phyloP scores from a whole-genome alignment of 228 moss, liverwort and hornwort species.

The Sphagnum magellanicum region DNA sequence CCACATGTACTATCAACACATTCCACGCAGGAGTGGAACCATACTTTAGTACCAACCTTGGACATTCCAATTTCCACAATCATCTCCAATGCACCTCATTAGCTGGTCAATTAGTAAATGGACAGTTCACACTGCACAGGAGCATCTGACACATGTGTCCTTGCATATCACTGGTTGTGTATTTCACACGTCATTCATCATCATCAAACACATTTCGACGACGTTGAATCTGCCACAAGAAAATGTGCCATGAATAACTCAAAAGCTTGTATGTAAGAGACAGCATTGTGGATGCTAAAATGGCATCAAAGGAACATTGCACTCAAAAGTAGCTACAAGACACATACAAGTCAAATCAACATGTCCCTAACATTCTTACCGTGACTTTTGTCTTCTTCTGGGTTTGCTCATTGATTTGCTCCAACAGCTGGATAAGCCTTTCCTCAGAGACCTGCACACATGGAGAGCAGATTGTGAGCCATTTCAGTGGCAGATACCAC shows the following conservation, averaged over 20 bases:
- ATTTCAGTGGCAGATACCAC: no score
- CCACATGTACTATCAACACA: no score
- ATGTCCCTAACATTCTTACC: slow-evolving; percentile 16
- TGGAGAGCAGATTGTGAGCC: no score
- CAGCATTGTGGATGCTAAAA: neutral
- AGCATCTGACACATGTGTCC: no score
- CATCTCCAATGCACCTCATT: no score
- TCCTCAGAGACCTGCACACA: slow-evolving; percentile 75
- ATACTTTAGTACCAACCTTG: no score
- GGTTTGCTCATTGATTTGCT: slow-evolving; percentile 95
- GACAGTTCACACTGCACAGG: no score
- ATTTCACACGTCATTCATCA: slow-evolving; percentile 27
- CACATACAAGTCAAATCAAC: neutral
- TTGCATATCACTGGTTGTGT: no score
- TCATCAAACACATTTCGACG: slow-evolving; percentile 80
- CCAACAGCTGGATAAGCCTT: slow-evolving; percentile 62
- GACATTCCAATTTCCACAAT: no score
- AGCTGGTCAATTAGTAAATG: no score
- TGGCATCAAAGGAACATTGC: neutral
- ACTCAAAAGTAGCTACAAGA: neutral
- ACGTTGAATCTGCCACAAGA: slow-evolving; percentile 55
- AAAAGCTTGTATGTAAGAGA: neutral
- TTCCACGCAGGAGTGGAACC: no score
- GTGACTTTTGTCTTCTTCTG: slow-evolving; percentile 82
- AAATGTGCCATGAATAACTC: neutral